Evolutionary conservation across 139 green algal genomes (phyloP), one percentile per base, ranked within the genome.

Genomic region (Chlamydomonas schloesseri): DNA sequence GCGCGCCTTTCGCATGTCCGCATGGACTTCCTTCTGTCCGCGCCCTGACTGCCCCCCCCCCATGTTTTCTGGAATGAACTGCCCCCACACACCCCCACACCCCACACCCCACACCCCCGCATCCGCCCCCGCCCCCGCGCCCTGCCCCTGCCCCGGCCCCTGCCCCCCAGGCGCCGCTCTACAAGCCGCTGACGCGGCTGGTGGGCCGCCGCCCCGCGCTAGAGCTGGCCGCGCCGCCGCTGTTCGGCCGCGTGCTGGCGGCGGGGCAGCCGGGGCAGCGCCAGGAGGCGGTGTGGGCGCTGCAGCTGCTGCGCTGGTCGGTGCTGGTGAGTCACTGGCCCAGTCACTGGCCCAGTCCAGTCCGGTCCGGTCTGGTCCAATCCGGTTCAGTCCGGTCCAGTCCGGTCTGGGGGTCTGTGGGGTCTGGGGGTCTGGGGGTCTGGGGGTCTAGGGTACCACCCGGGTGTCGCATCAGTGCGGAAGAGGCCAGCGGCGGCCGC

Each of bases 251-350:
- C 24, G 79, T 85, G 20, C 47, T 71, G 72, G 69, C 69, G 26
- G 34, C 71, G 34, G 83, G 90, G 34, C 47, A 68, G n/a, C 81
- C 82, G 28, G 88, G 64, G 28, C 50, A 89, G 65, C 37, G 62
- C 2, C 79, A 73, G 5, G 88, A 96, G 87, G 88, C 88, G 79
- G 36, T 46, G 58, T 97, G 93, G 93, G 55, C 94, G 75, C 80
- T 96, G 83, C 83, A 80, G 71, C 83, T 97, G 86, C 88, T 97
- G 86, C 88, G 86, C 28, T 82, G 87, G 62, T 93, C 91, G 26
- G 79, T 94, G 36, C 42, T 86, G 71, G 81, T 91, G 71, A 53
- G 88, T 47, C 42, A 5, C 26, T 28, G 26, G n/a, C 13, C n/a
- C n/a, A n/a, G n/a, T n/a, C n/a, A n/a, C n/a, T n/a, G n/a, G n/a